Evolutionary conservation across 2,329 filamentous ascomycete genomes (phyloP), one percentile per base, ranked within the genome.

Genomic region (Colletotrichum sp.): DNA sequence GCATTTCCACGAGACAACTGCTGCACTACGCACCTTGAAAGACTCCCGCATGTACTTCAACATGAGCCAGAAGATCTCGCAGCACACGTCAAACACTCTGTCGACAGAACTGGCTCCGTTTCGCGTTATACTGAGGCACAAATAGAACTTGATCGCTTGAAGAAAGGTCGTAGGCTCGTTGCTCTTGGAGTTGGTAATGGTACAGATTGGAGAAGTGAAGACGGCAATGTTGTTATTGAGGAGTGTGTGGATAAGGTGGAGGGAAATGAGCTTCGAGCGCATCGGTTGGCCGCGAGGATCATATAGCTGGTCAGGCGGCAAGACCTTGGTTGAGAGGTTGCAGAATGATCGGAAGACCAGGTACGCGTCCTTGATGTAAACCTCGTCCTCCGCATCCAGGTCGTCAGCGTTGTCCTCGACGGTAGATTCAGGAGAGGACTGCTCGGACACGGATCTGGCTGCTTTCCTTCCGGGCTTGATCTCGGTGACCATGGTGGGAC

Each of bases 31-130:
- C 81, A 94, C 94, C 93, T 99, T 99, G 85, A 99, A 94, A 77
- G 96, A 94, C 4, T 97, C 94, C 77, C 98, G 92, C 92, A 99
- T 94, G 80, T 95, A 94, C 83, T 98, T 98, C 59, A 98, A 87
- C 93, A 98, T 98, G 74, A 99, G 89, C 96, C 96, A 99, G 84
- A 99, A 99, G 34, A 99, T 98, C 84, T 99, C 97, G 81, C 95
- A 96, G 83, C 95, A 96, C 57, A 99, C 95, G 82, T 99, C 96
- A 81, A 99, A 99, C 1, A 99, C 96, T 79, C 92, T 92, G 78
- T 95, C 95, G 59, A 98, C 95, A 6, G 96, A 96, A 86, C 96
- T 99, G 16, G 97, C 95, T 22, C 96, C 98, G 83, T 99, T 99
- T 68, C 96, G 92, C 71, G 96, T 98, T 80, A 99, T 92, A 85